phyloP scores from a whole-genome alignment of 1,284 basidiomycete species.

The Rhizopogon parksii region DNA sequence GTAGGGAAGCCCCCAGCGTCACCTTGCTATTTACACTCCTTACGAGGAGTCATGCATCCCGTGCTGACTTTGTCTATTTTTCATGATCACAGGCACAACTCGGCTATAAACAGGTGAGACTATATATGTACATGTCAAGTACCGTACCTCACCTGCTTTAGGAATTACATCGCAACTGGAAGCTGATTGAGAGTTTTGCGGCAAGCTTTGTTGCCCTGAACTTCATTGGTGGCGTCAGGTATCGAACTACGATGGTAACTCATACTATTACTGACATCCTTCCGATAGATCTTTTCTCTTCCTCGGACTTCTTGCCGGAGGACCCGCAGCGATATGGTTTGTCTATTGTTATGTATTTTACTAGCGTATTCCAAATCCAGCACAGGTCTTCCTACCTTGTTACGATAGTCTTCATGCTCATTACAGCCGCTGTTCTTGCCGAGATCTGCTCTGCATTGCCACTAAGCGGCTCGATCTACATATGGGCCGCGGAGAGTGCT shows the following conservation, averaged over 20 bases:
- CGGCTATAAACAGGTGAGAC: conserved; percentile 72
- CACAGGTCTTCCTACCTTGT: conserved; percentile 73
- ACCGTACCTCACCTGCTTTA: conserved; percentile 25
- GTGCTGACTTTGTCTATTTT: conserved; percentile 41
- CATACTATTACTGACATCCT: background rate
- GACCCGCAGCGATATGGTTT: conserved; percentile 77
- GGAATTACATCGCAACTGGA: conserved; percentile 81
- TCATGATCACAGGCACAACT: conserved; percentile 51
- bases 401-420: conserved; percentile 76
- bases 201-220: conserved; percentile 81
- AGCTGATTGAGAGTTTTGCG: conserved; percentile 73
- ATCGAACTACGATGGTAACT: conserved; percentile 9
- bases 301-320: conserved; percentile 75
- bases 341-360: background rate
- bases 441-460: conserved; percentile 84
- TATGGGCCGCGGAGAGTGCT: conserved; percentile 85
- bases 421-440: conserved; percentile 78
- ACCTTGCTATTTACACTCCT: conserved; percentile 37
- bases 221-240: conserved; percentile 82
- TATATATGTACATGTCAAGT: background rate
- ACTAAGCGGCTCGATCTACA: conserved; percentile 82
- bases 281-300: conserved; percentile 64
- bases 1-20: conserved; percentile 86
- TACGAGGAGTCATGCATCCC: conserved; percentile 32
- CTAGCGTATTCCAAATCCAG: conserved; percentile 2